Percentiles rank a stretch among this genome's conserved stretches.
These are phyloP conservation scores for Rhodosporidiobolus sp. DNA, from an alignment of 768 basidiomycete genomes.

Conservation along the genomic window DNA sequence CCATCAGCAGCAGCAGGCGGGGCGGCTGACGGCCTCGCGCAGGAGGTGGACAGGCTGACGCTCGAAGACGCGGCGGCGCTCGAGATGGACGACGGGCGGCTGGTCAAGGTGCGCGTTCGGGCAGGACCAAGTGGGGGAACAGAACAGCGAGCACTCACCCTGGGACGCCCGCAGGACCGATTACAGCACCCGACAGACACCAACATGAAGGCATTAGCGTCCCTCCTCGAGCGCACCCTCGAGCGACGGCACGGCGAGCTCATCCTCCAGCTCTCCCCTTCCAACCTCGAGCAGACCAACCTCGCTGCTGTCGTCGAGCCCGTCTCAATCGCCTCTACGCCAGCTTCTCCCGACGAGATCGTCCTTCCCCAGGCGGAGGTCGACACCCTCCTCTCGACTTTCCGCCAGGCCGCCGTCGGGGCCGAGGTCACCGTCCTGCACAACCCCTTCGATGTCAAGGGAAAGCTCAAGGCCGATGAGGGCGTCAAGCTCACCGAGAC, in stretches of 20 bases:
- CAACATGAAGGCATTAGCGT: constrained; percentile 38
- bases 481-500: constrained; percentile 17
- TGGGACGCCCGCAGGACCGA: constrained; percentile 21
- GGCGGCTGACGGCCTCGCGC: constrained; percentile 43
- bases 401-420: constrained; percentile 33
- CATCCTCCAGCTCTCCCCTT: constrained; percentile 46
- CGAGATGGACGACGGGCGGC: constrained; percentile 10
- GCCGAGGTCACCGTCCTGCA: constrained; percentile 47
- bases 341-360: constrained; percentile 22
- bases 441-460: constrained; percentile 25
- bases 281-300: constrained; percentile 42
- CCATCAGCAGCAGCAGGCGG: constrained; percentile 42
- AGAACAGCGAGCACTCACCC: background rate
- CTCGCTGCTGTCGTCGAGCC: constrained; percentile 39
- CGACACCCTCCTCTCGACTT: constrained; percentile 39
- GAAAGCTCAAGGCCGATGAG: background rate
- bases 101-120: constrained; percentile 41
- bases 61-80: constrained; percentile 8
- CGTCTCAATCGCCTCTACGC: constrained; percentile 18
- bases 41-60: constrained; percentile 44
- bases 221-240: constrained; percentile 36
- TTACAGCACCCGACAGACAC: constrained; percentile 16
- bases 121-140: background rate
- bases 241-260: constrained; percentile 47
- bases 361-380: constrained; percentile 36